Percentiles rank a stretch among this genome's conserved stretches.
Evolutionary conservation across 768 basidiomycete species (phyloP).

Genomic region (Zangia roseola): DNA sequence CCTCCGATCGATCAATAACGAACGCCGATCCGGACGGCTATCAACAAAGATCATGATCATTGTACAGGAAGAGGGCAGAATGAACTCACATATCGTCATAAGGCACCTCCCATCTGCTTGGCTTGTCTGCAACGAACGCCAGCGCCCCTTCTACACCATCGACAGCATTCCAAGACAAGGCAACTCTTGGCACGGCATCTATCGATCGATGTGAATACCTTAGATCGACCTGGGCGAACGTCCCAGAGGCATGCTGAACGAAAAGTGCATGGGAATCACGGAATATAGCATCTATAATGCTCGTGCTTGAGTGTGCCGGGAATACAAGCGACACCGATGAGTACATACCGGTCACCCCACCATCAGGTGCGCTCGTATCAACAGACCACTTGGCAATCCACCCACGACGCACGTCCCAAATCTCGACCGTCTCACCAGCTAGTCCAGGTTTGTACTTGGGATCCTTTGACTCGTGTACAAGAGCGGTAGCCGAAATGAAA

Average conservation of each 20-base stretch:
- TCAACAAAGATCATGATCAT: conserved; percentile 1
- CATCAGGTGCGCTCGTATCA: conserved; percentile 60
- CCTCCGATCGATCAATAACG: conserved; percentile 27
- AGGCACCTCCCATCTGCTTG: conserved; percentile 59
- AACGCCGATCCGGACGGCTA: conserved; percentile 38
- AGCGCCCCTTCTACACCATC: conserved; percentile 48
- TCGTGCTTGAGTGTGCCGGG: no score
- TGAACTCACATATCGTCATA: conserved; percentile 76
- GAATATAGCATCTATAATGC: conserved; percentile 59
- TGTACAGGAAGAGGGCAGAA: background rate
- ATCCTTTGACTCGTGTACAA: conserved; percentile 15
- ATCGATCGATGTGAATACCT: conserved; percentile 61
- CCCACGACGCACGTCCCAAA: conserved; percentile 82
- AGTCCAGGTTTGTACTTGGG: conserved; percentile 11
- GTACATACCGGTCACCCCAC: conserved; percentile 68
- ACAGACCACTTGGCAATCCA: conserved; percentile 86
- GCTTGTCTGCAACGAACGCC: conserved; percentile 62
- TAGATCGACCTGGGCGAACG: conserved; percentile 78
- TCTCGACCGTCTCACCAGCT: conserved; percentile 64
- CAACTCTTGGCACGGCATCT: conserved; percentile 62
- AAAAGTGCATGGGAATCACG: conserved; percentile 69
- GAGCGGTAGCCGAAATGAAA: conserved; percentile 15
- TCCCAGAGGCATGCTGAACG: conserved; percentile 71
- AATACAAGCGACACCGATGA: background rate
- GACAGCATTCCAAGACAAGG: conserved; percentile 59